Evolutionary conservation across 129 eudicot genomes (phyloP).

Genomic region (Chrysanthemum lavandulifolium): DNA sequence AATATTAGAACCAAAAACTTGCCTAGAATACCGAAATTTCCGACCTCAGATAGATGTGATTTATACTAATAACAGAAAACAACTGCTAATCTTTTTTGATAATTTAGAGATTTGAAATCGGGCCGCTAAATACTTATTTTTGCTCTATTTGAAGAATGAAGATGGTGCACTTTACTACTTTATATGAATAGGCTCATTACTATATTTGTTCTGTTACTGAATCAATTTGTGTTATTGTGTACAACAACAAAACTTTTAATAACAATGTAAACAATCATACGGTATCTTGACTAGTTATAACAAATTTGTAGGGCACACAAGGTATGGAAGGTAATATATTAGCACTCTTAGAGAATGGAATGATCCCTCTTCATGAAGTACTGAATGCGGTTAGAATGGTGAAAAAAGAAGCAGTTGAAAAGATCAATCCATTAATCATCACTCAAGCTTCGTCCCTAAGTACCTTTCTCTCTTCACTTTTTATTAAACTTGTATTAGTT

Average conservation of each 20-base stretch:
- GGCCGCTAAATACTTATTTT: too few species aligned
- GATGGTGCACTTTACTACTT: too few species aligned
- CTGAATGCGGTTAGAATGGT: conserved; percentile 41
- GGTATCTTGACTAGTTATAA: background rate
- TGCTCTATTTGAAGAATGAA: too few species aligned
- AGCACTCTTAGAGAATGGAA: conserved; percentile 53
- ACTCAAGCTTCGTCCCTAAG: conserved; percentile 62
- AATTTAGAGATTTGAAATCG: too few species aligned
- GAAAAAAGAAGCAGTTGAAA: conserved; percentile 41
- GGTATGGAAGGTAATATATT: conserved; percentile 37
- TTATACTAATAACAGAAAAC: too few species aligned
- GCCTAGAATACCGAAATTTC: background rate
- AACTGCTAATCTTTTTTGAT: background rate
- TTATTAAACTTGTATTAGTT: background rate
- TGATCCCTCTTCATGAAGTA: conserved; percentile 43
- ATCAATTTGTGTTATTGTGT: background rate
- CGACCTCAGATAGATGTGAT: background rate
- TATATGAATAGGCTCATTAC: too few species aligned
- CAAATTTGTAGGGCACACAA: conserved; percentile 33
- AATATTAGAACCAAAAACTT: background rate
- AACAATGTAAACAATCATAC: background rate
- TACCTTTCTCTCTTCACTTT: conserved; percentile 21
- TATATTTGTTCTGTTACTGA: background rate
- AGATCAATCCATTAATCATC: conserved; percentile 48
- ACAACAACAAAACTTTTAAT: background rate